Evolutionary conservation across 306 rosid genomes (phyloP).

Genomic region (Cajanus cajan): DNA sequence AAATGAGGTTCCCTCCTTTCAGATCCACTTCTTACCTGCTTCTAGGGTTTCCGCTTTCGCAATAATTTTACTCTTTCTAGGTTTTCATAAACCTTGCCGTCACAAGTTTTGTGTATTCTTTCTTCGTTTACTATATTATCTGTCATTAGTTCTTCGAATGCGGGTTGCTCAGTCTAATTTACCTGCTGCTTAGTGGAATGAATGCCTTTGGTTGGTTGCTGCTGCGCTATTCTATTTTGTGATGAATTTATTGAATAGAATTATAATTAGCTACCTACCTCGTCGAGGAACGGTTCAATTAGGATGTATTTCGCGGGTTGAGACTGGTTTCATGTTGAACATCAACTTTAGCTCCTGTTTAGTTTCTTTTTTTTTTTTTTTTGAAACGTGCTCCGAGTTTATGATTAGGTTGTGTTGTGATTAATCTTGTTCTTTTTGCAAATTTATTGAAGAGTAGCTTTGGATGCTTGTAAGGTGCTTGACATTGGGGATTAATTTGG

Average conservation of each 20-base stretch:
- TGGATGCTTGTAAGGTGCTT: not conserved
- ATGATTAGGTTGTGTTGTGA: not conserved
- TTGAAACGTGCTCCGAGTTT: not conserved
- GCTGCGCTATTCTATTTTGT: not conserved
- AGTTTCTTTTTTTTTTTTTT: not conserved
- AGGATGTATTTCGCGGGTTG: not conserved
- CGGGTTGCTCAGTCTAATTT: not conserved
- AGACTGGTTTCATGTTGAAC: not conserved
- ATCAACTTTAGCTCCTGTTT: not conserved
- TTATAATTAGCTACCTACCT: not conserved
- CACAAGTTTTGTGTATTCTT: conserved; percentile 9
- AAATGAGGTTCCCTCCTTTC: conserved; percentile 20
- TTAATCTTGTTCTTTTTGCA: not conserved
- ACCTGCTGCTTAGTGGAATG: not conserved
- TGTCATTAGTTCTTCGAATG: not conserved
- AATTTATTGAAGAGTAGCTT: not conserved
- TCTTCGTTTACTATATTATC: not conserved
- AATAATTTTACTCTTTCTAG: not conserved
- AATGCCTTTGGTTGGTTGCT: not conserved
- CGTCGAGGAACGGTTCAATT: not conserved
- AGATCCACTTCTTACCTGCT: not conserved
- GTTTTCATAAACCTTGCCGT: not conserved
- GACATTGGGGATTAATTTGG: not conserved
- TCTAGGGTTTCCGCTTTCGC: conserved; percentile 23
- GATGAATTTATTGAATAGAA: not conserved